Base-by-base conservation (phyloP, 306 rosid genomes). In the Cicer arietinum region DNA sequence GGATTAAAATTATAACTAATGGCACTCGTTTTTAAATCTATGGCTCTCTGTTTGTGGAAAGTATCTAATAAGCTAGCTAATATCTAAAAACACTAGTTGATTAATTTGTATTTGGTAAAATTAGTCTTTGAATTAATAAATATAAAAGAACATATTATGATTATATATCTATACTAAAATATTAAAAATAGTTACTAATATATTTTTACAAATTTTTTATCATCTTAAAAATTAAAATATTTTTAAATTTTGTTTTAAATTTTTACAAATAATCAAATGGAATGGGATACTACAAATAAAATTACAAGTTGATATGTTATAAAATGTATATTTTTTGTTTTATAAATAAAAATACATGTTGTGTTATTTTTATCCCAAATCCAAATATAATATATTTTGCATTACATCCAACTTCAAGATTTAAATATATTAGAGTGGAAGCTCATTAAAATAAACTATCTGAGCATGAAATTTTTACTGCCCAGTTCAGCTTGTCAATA, bases 401-500 rank as follows among this genome's bases (percentile, higher is more conserved):
- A 40, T 41, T 44, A 65, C 3, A 10, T 44, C 37, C 52, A 18
- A 65, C 18, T 43, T 65, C 71, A 66, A 44, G 10, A 66, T 44
- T 66, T 45, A 44, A 66, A 66, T 45, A 66, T 60, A 14, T 67
- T 39, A 74, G 75, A 11, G 61, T 51, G 40, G 22, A 50, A 59
- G 30, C 43, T 11, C 39, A 14, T 68, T 80, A 10, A 43, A 68
- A 68, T 10, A 68, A 59, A 59, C 11, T 45, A 74, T 20, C 7
- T 10, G 50, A 59, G 80, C 45, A 67, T 60, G 37, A 51, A 44
- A 42, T 7, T 42, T 61, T 50, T 52, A 75, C 25, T 50, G 18
- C 71, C 54, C 6, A 20, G 67, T 22, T 51, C 58, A 68, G 60
- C 72, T 51, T 43, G 46, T 42, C 56, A 80, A 68, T 51, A 52